Percentiles rank a stretch among this genome's conserved stretches.
Evolutionary conservation across 495 filamentous ascomycete species (phyloP).

Genomic region (Bombardia bombarda): DNA sequence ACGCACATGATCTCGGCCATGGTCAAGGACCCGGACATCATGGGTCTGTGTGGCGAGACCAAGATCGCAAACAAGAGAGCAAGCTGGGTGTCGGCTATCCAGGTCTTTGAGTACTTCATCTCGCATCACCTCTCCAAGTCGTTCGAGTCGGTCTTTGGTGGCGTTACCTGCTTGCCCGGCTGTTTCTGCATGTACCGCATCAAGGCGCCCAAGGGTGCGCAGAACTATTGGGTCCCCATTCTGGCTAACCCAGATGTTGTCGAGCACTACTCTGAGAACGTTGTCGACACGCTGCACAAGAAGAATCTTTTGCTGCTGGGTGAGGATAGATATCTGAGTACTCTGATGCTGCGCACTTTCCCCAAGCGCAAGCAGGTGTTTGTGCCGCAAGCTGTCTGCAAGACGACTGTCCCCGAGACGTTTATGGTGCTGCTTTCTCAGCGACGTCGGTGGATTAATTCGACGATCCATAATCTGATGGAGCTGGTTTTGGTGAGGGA

Average conservation of each 20-base stretch:
- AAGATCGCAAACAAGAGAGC: conserved; percentile 98
- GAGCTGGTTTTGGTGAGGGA: conserved; percentile 93
- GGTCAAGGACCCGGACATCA: conserved; percentile 98
- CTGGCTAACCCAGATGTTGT: conserved; percentile 97
- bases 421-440: conserved; percentile 92
- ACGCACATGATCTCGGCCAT: conserved; percentile 99
- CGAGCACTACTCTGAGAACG: conserved; percentile 98
- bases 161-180: conserved; percentile 97
- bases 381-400: conserved; percentile 96
- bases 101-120: conserved; percentile 99
- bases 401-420: conserved; percentile 89
- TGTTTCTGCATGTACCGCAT: conserved; percentile 99
- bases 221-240: conserved; percentile 99
- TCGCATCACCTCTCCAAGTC: conserved; percentile 95
- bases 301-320: conserved; percentile 95
- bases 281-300: conserved; percentile 97
- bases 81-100: conserved; percentile 95
- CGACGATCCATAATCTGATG: conserved; percentile 97
- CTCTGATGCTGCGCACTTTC: conserved; percentile 97
- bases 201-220: conserved; percentile 95
- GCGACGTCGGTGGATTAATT: conserved; percentile 97
- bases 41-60: conserved; percentile 98
- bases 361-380: conserved; percentile 99
- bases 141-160: conserved; percentile 97
- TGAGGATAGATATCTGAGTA: conserved; percentile 94